Base-by-base conservation (phyloP, 2,329 filamentous ascomycete species). In the Acrocalymma vagum region DNA sequence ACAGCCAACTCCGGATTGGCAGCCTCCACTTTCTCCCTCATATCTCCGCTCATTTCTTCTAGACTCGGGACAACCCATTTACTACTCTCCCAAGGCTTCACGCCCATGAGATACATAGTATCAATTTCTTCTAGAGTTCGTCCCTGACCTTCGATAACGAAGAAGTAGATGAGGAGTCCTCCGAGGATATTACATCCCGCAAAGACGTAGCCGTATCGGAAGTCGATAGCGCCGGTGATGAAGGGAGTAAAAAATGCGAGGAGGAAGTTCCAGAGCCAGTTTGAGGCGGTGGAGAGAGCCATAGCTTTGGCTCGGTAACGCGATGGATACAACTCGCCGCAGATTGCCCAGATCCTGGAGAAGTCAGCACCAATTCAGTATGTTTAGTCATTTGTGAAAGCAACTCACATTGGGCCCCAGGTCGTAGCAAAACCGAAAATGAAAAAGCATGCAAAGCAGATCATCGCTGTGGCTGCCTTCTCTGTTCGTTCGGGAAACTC, bases 81-180 rank as follows among this genome's bases (percentile, higher is more conserved):
- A 10, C 72, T 58, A 49, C 82, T 85, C 73, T 83, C 79, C 73
- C 81, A 82, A 0, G 86, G 84, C 52, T 74, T 80, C 17, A 88
- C 83, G 13, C 72, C 72, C 43, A 84, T 74, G 18, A 88, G 72
- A 51, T 90, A 90, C 77, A 82, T 80, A 41, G 80, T 77, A 59
- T 92, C 88, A 38, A 92, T 86, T 65, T 92, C 87, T 70, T 92
- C 88, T 0, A 92, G 76, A 0, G 83, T 85, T 7, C 86, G 81
- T 32, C 85, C 87, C 62, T 87, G 83, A 31, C 82, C 85, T 63
- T 92, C 88, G 32, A 87, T 82, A 42, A 91, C 80, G 64, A 90
- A 90, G 71, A 91, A 88, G 73, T 86, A 92, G 26, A 91, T 85
- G 13, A 90, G 65, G 0, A 83, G 46, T 0, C 81, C 79, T 0